Conservation (phyloP, 2,329 filamentous ascomycete genomes). For the Pleoardoris graminearum region DNA sequence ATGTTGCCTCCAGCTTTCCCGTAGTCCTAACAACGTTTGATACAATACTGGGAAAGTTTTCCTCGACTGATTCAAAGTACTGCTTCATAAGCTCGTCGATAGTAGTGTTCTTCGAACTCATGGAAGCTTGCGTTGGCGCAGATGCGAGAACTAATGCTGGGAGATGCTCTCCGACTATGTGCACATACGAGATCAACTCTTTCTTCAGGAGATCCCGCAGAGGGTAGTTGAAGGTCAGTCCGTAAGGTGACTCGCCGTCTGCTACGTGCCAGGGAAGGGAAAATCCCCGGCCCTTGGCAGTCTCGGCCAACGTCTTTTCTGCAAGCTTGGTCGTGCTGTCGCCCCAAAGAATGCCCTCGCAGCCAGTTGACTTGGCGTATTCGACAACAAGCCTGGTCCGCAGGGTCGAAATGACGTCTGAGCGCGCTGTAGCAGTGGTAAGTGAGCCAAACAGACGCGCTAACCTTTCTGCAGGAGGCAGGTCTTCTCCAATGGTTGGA, state of each 20-base stretch:
- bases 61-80: conserved; percentile 86
- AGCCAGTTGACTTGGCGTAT: conserved; percentile 55
- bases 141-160: conserved; percentile 41
- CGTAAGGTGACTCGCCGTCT: conserved; percentile 68
- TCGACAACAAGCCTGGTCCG: conserved; percentile 70
- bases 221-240: conserved; percentile 72
- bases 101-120: conserved; percentile 74
- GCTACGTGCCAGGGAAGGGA: conserved; percentile 79
- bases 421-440: conserved; percentile 72
- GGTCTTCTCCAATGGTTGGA: background rate
- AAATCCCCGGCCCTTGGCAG: conserved; percentile 87
- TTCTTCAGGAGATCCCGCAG: conserved; percentile 82
- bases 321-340: conserved; percentile 87
- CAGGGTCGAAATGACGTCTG: conserved; percentile 73
- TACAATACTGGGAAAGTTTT: conserved; percentile 86
- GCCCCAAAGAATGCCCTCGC: conserved; percentile 76
- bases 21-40: conserved; percentile 93
- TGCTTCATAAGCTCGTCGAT: conserved; percentile 89
- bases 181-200: conserved; percentile 72
- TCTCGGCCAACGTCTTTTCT: conserved; percentile 81
- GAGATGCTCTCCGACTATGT: conserved; percentile 58
- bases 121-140: conserved; percentile 45
- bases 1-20: conserved; percentile 69
- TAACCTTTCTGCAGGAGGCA: conserved; percentile 35
- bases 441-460: conserved; percentile 63